Evolutionary conservation across 2,329 filamentous ascomycete genomes (phyloP), one percentile per base, ranked within the genome.

Genomic region (Cadophora malorum): DNA sequence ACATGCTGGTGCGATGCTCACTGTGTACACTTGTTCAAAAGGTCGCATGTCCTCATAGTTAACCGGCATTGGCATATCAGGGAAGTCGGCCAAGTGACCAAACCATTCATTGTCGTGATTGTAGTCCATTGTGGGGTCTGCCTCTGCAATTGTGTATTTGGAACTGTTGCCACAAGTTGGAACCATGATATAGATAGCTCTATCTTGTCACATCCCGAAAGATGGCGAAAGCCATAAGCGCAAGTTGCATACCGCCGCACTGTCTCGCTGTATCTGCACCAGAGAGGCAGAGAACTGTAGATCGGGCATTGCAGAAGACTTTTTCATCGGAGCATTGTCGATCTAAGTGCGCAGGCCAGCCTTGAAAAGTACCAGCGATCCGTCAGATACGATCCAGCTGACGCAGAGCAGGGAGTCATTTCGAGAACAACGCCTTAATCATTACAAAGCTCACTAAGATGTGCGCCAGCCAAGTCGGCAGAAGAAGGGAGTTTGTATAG

Each of bases 381-480:
- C 31, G 10, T 38, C n/a, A 19, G 55, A 21, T 38, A 58, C 16
- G 10, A 38, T 23, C 55, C 33, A 58, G 55, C 55, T 41, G 31
- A 58, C 31, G 55, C 55, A 35, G 19, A 58, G 23, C 19, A 41
- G 55, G 8, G 21, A 31, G 21, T 58, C 5, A 21, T 21, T 21
- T 7, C n/a, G 33, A 35, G 3, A 41, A 23, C 31, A 58, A 9
- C 55, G 31, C 33, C 19, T 58, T 10, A 23, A 58, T 28, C 7
- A 28, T 58, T 58, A 58, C 58, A 31, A 61, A 61, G 21, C 58
- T 61, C 38, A 61, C 21, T 47, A 9, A 49, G 35, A 47, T 47
- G 16, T 60, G 21, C 10, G 56, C n/a, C 25, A 25, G 33, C n/a
- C 3, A 60, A 45, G 10, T 61, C 23, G n/a, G 38, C 31, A 38